Evolutionary conservation across 768 basidiomycete genomes (phyloP), one percentile per base, ranked within the genome.

Genomic region (Lactarius tabidus): DNA sequence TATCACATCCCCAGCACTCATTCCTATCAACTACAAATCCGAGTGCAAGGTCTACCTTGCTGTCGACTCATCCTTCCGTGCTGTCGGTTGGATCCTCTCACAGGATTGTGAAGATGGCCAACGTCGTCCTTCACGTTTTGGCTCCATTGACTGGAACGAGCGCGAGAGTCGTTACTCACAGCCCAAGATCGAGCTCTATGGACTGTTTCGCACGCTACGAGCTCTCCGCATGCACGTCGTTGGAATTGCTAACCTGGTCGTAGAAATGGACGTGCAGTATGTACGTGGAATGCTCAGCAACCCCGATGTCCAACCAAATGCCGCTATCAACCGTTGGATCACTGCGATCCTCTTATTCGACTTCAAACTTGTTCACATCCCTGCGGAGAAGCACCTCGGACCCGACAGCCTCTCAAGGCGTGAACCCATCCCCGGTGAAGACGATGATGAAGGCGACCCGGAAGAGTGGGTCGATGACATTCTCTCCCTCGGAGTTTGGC

Each of bases 251-350:
- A 29, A 41, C 6, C 39, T 41, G 15, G 18, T 58, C 17, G 28
- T 65, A 76, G 76, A 79, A 64, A 75, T 78, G 26, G 2, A 81
- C 58, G 78, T 77, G 0, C 52, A 31, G 6, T 53, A 29, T 23
- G 20, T 53, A 2, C 26, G 26, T 18, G 52, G 52, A 1, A 53
- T 53, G 52, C 26, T 53, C 26, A 15, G 1, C 8, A 53, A 53
- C 26, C 52, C 52, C 26, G 12, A 53, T 10, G 76, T 1, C 12
- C 73, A 76, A 5, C 79, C 78, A 0, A 78, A 73, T 7, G 20
- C 52, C 1, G 52, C 52, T 14, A 53, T 26, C 1, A 81, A 81
- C 53, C 62, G 75, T 3, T 82, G 81, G 81, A 79, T 82, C 38
- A 73, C 74, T 0, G 75, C 67, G 1, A 79, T 82, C 10, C 70